phyloP scores from a whole-genome alignment of 2,329 filamentous ascomycete genomes.

The Leptographium lundbergii region DNA sequence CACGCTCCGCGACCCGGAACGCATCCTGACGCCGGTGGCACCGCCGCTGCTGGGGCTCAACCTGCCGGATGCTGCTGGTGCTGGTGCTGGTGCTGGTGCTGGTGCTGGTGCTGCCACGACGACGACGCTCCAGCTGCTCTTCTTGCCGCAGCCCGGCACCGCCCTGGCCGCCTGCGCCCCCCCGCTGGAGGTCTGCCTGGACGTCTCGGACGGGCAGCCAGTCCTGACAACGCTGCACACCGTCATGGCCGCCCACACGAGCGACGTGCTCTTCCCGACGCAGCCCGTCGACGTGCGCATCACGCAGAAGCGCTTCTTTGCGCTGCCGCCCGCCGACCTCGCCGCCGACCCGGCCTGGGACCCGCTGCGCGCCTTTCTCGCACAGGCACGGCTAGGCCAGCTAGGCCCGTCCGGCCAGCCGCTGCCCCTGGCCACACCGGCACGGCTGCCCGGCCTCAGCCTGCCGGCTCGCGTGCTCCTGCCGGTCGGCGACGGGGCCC shows the following conservation, averaged over 20 bases:
- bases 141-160: slow-evolving; percentile 24
- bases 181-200: slow-evolving; percentile 24
- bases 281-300: slow-evolving; percentile 36
- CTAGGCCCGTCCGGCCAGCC: slow-evolving; percentile 23
- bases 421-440: slow-evolving; percentile 35
- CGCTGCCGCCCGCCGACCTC: slow-evolving; percentile 14
- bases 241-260: slow-evolving; percentile 23
- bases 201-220: background rate
- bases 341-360: background rate
- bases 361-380: slow-evolving; percentile 30
- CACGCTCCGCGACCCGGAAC: slow-evolving; percentile 11
- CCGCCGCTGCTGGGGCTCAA: slow-evolving; percentile 35
- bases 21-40: slow-evolving; percentile 30
- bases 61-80: slow-evolving; percentile 17
- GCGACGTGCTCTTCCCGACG: slow-evolving; percentile 33
- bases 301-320: slow-evolving; percentile 22
- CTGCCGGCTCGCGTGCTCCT: slow-evolving; percentile 14
- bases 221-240: slow-evolving; percentile 12
- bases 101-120: too few species aligned
- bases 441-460: slow-evolving; percentile 12
- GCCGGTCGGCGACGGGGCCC: background rate
- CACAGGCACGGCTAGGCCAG: slow-evolving; percentile 29
- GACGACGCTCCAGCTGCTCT: slow-evolving; percentile 30
- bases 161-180: slow-evolving; percentile 10
- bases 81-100: too few species aligned